These are phyloP conservation scores for Podaxis sp. DNA, from an alignment of 768 basidiomycete species.

Conservation along the genomic window DNA sequence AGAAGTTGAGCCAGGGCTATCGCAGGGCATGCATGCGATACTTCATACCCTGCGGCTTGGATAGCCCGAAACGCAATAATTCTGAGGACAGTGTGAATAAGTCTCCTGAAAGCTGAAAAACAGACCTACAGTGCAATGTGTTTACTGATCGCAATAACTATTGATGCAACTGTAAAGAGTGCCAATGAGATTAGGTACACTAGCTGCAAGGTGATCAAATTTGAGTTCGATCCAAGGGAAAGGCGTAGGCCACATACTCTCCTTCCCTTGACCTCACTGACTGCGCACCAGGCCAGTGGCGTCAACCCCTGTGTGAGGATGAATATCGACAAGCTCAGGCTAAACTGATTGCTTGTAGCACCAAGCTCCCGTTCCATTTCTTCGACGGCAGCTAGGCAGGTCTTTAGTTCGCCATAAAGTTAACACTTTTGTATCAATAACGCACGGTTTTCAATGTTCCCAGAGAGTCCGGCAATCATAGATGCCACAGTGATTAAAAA, in stretches of 20 bases:
- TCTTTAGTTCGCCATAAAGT: not conserved
- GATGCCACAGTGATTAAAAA: constrained; percentile 49
- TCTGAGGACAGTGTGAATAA: constrained; percentile 20
- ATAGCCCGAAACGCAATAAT: constrained; percentile 69
- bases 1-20: not conserved
- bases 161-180: constrained; percentile 54
- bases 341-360: constrained; percentile 61
- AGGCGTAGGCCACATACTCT: constrained; percentile 43
- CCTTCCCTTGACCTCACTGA: constrained; percentile 76
- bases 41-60: constrained; percentile 62
- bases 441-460: constrained; percentile 67
- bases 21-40: not conserved
- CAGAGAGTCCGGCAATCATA: constrained; percentile 57
- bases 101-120: not conserved
- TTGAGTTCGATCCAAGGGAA: not conserved
- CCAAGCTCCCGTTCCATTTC: constrained; percentile 59
- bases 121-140: constrained; percentile 46
- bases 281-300: constrained; percentile 67
- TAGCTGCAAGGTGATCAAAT: constrained; percentile 25
- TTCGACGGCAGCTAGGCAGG: constrained; percentile 54
- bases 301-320: constrained; percentile 68
- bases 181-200: constrained; percentile 55
- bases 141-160: constrained; percentile 54
- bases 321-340: constrained; percentile 69
- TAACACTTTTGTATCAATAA: not conserved